These are phyloP conservation scores for Inonotus hispidus DNA, from an alignment of 1,284 basidiomycete genomes.

Conservation along the genomic window DNA sequence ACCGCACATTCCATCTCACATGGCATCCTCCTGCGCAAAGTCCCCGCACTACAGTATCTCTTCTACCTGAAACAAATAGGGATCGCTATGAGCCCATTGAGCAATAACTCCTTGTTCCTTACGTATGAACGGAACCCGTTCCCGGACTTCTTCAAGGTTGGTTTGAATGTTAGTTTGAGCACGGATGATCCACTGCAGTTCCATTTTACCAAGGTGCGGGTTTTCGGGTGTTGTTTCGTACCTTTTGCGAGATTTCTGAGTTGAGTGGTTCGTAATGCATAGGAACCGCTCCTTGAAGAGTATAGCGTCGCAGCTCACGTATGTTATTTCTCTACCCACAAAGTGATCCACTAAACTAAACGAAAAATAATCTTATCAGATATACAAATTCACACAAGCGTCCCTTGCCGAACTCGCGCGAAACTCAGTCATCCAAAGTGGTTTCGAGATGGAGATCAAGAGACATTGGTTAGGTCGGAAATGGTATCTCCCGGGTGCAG, in stretches of 20 bases:
- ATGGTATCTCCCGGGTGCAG: constrained; percentile 86
- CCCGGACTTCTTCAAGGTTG: constrained; percentile 95
- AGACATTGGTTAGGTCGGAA: constrained; percentile 91
- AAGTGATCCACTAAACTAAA: not conserved
- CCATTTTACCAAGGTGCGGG: constrained; percentile 86
- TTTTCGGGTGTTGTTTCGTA: too few species aligned
- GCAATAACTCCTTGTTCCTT: constrained; percentile 96
- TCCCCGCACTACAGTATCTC: constrained; percentile 88
- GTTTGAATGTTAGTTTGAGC: constrained; percentile 94
- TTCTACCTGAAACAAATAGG: constrained; percentile 98
- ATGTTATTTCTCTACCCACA: constrained; percentile 28
- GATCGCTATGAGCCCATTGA: constrained; percentile 96
- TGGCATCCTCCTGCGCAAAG: constrained; percentile 95
- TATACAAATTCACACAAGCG: constrained; percentile 86
- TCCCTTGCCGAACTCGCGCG: constrained; percentile 88
- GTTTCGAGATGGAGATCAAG: constrained; percentile 99
- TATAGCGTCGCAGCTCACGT: constrained; percentile 97
- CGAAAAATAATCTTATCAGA: constrained; percentile 41
- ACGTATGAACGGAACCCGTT: constrained; percentile 97
- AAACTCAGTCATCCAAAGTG: constrained; percentile 94
- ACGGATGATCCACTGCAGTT: constrained; percentile 96
- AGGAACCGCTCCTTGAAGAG: constrained; percentile 95
- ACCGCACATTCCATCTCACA: constrained; percentile 98
- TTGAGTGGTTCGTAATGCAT: not conserved
- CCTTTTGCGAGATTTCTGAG: not conserved